Base-by-base conservation (phyloP, 2,329 filamentous ascomycete species). In the Neopestalotiopsis sp. region DNA sequence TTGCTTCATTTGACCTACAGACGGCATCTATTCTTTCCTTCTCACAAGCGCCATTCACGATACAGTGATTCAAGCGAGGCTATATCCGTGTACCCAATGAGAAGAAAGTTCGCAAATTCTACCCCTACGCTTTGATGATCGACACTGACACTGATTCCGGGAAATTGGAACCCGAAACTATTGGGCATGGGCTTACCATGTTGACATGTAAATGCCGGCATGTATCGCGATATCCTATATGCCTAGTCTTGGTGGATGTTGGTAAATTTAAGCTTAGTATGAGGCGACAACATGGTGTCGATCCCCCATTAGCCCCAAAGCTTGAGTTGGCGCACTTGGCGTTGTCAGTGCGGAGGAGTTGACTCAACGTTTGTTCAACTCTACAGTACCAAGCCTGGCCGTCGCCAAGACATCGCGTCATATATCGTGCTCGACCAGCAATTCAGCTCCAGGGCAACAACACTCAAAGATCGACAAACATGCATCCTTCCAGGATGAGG, bases 361-460 rank as follows among this genome's bases (percentile, higher is more conserved):
- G 17, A 38, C 28, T 34, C 14, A 13, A 13, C 32, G 17, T 30
- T 14, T 62, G 17, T 62, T 30, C 17, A 17, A 34, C 34, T n/a
- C 34, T 14, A 32, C 30, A 40, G 7, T 4, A 6, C 9, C 28
- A 30, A 20, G 28, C 6, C 32, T 20, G 13, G 9, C 57, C n/a
- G 9, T 34, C 17, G 59, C 59, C 59, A 62, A 62, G 59, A 12
- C 32, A 62, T 62, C 30, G 34, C 59, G 59, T 30, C 28, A 62
- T 62, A 62, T 62, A 62, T 62, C 59, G 59, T 62, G 59, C 59
- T 62, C 10, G 32, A 52, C 45, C 9, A 34, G 14, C n/a, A 14
- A 40, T 62, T 62, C 17, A 62, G 34, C 13, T 30, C 10, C 6
- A 14, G 40, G 14, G 12, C 59, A 13, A 30, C 4, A 30, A 34